Percentiles rank a stretch among this genome's conserved stretches.
Conservation (phyloP, 2,329 filamentous ascomycete genomes). For the Neonectria coccinea region DNA sequence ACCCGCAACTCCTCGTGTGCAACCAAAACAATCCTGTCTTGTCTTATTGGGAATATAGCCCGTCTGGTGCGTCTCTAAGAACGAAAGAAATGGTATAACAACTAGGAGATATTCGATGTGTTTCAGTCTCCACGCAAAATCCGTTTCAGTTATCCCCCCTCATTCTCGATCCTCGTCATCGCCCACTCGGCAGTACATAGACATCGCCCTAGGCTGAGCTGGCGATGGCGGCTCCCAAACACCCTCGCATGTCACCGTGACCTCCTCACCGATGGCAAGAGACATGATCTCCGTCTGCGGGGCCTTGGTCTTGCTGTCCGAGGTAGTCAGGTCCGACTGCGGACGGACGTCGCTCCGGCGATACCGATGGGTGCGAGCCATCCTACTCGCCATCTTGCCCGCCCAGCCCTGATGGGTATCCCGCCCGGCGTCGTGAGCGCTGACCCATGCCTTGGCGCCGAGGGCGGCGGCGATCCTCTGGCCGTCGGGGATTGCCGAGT, state of each 20-base stretch:
- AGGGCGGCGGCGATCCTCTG: slow-evolving; percentile 66
- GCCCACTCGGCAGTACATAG: slow-evolving; percentile 11
- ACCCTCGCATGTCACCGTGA: slow-evolving; percentile 56
- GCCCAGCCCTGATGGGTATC: slow-evolving; percentile 58
- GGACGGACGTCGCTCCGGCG: slow-evolving; percentile 58
- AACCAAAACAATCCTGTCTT: background rate
- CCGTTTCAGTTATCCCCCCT: background rate
- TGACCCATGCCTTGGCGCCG: slow-evolving; percentile 69
- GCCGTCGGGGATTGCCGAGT: slow-evolving; percentile 67
- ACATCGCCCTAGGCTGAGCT: slow-evolving; percentile 1
- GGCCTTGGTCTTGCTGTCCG: slow-evolving; percentile 18
- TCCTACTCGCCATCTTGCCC: slow-evolving; percentile 55
- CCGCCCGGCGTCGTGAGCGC: slow-evolving; percentile 71
- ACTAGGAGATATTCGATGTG: background rate
- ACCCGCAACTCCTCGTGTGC: background rate
- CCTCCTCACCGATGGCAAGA: slow-evolving; percentile 57
- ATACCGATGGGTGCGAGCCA: slow-evolving; percentile 61
- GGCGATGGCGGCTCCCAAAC: slow-evolving; percentile 41
- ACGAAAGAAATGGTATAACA: background rate
- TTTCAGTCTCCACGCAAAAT: background rate
- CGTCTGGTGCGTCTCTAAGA: background rate
- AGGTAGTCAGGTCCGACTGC: slow-evolving; percentile 39
- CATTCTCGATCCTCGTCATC: background rate
- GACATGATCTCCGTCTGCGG: slow-evolving; percentile 55
- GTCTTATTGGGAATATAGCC: background rate